phyloP scores from a whole-genome alignment of 495 filamentous ascomycete genomes.

The Podospora fimiseda region DNA sequence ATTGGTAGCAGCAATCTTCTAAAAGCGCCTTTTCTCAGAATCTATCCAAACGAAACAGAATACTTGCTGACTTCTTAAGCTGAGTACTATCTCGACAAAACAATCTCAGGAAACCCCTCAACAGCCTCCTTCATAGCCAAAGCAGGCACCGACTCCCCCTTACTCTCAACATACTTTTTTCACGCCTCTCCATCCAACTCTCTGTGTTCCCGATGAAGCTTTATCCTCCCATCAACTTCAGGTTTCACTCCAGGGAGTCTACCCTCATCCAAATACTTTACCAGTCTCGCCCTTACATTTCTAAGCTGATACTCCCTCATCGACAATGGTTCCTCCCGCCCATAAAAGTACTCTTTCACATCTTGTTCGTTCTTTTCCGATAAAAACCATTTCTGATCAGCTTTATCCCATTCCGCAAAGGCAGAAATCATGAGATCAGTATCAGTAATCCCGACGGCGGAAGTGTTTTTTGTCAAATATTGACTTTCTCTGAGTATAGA shows the following conservation, averaged over 20 bases:
- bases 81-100: not conserved
- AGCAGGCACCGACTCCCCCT: not conserved
- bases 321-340: not conserved
- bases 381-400: not conserved
- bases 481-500: not conserved
- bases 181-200: not conserved
- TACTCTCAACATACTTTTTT: not conserved
- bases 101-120: not conserved
- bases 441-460: not conserved
- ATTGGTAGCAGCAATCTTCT: too few relatives aligned
- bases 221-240: not conserved
- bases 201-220: not conserved
- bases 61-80: too few relatives aligned
- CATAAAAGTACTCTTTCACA: not conserved
- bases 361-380: not conserved
- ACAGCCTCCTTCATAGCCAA: too few relatives aligned
- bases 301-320: not conserved
- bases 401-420: not conserved
- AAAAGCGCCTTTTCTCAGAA: too few relatives aligned
- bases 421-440: not conserved
- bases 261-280: not conserved
- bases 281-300: not conserved
- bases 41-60: too few relatives aligned
- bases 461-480: too few relatives aligned
- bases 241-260: not conserved